Percentiles rank a stretch among this genome's conserved stretches.
Conservation (phyloP, 2,329 filamentous ascomycete species). For the Fusarium nisikadoi region DNA sequence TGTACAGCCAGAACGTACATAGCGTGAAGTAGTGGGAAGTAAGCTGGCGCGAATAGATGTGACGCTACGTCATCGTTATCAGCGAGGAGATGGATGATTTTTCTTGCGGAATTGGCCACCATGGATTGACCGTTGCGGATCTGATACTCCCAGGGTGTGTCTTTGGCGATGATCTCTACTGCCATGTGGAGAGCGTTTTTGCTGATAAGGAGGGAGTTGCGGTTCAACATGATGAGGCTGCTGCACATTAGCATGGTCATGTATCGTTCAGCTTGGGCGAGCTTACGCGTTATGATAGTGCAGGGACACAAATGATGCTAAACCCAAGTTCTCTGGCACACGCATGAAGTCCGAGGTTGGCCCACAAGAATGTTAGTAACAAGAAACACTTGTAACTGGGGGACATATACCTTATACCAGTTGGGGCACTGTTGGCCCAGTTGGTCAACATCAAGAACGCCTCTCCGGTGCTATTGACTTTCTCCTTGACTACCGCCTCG, state of each 20-base stretch:
- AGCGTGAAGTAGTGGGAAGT: background rate
- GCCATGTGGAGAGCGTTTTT: slow-evolving; percentile 5
- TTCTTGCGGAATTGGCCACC: slow-evolving; percentile 3
- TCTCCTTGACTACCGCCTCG: background rate
- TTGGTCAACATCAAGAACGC: background rate
- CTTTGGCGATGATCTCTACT: slow-evolving; percentile 4
- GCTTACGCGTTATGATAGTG: slow-evolving; percentile 12
- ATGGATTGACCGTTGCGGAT: slow-evolving; percentile 11
- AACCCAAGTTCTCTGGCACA: background rate
- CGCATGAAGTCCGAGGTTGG: background rate
- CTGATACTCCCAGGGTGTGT: background rate
- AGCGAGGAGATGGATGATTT: background rate
- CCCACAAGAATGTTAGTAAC: fast-evolving
- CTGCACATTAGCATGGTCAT: fast-evolving
- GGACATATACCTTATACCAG: background rate
- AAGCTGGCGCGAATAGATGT: background rate
- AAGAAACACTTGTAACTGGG: fast-evolving
- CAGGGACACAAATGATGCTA: background rate
- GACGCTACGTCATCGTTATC: background rate
- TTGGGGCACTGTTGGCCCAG: background rate
- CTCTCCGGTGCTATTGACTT: background rate
- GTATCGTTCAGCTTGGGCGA: no score
- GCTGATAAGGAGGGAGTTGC: background rate
- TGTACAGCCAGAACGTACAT: slow-evolving; percentile 5
- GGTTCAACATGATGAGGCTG: background rate